Conservation (phyloP, 805 yeast species). For the Wickerhamomyces chaumierensis region DNA sequence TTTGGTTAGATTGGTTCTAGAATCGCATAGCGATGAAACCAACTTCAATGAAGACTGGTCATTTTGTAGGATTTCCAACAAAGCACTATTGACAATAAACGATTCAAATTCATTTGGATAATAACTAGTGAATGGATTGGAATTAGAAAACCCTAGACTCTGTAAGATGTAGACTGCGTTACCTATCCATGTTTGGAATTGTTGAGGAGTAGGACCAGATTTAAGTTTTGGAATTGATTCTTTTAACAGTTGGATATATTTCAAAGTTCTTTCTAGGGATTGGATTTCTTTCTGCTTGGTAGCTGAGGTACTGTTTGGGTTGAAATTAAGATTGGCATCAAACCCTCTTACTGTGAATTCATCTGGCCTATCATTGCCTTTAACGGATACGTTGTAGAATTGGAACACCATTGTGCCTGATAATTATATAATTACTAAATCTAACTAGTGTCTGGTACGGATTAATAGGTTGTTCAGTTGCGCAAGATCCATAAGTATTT, state of each 20-base stretch:
- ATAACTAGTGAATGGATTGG: not conserved
- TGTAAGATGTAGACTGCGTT: not conserved
- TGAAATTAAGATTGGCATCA: not conserved
- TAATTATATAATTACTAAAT: not conserved
- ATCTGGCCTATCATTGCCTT: not conserved
- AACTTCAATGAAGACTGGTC: not conserved
- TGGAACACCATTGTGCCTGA: not conserved
- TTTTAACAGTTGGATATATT: not conserved
- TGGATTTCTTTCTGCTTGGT: not conserved
- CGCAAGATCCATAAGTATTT: no score
- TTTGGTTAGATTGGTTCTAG: not conserved
- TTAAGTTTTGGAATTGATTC: not conserved
- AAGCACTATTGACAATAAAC: not conserved
- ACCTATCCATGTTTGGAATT: not conserved
- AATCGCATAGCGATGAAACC: no score
- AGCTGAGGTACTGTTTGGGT: not conserved
- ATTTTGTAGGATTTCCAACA: no score
- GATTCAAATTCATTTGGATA: not conserved
- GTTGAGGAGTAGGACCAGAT: no score
- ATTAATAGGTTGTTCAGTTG: constrained; percentile 6
- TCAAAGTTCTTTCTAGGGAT: not conserved
- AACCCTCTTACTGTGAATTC: not conserved
- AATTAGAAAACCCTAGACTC: not conserved
- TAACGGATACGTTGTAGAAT: not conserved
- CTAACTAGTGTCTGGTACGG: no score